phyloP scores from a whole-genome alignment of 352 stramenopile species.

The Phytopythium helicoides region DNA sequence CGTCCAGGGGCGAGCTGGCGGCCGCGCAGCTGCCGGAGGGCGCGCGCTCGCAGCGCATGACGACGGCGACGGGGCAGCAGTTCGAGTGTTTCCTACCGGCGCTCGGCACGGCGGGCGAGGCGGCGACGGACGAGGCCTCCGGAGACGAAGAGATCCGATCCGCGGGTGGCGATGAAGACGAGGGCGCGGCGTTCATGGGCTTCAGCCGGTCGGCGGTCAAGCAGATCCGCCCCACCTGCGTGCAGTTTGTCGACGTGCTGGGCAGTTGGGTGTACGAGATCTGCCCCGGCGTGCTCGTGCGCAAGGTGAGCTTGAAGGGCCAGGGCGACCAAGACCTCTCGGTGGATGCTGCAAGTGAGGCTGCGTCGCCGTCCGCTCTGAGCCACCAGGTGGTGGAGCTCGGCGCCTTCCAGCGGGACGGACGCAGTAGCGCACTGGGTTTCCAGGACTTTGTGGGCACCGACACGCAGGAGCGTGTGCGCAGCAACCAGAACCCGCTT shows the following conservation, averaged over 20 bases:
- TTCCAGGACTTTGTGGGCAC: conserved; percentile 51
- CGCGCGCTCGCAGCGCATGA: conserved; percentile 54
- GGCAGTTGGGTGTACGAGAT: conserved; percentile 67
- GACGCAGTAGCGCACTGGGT: conserved; percentile 15
- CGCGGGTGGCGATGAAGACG: neutral
- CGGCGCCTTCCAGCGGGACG: conserved; percentile 33
- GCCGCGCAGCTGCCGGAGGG: conserved; percentile 8
- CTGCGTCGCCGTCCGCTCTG: conserved; percentile 3
- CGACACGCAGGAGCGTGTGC: conserved; percentile 43
- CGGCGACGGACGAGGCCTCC: too few species aligned
- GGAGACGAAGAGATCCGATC: too few species aligned
- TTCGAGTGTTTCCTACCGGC: conserved; percentile 77
- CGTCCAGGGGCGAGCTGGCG: conserved; percentile 32
- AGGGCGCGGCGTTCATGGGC: conserved; percentile 26
- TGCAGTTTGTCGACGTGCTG: conserved; percentile 54
- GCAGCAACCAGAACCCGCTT: conserved; percentile 34
- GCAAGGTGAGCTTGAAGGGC: conserved; percentile 36
- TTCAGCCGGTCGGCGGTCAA: conserved; percentile 51
- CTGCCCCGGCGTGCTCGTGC: conserved; percentile 53
- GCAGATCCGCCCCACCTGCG: conserved; percentile 61
- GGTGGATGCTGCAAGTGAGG: conserved; percentile 1
- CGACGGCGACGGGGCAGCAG: conserved; percentile 53
- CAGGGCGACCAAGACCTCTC: conserved; percentile 1
- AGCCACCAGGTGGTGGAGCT: conserved; percentile 38
- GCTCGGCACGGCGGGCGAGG: conserved; percentile 7